Evolutionary conservation across 768 basidiomycete species (phyloP).

Genomic region (Hygrophoropsis aurantiaca): DNA sequence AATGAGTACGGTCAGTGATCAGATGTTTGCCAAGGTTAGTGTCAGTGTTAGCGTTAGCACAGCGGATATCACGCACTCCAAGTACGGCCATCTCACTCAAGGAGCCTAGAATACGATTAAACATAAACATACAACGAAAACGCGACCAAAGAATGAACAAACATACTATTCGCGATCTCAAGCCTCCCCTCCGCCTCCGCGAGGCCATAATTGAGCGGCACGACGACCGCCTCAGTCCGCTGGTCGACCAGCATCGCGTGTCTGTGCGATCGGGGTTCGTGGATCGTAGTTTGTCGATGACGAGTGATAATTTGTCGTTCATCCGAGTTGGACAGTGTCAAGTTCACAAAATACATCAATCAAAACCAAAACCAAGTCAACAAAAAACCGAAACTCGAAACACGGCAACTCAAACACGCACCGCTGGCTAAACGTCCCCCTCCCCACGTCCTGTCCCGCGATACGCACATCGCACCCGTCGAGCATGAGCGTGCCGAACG

Average conservation of each 20-base stretch:
- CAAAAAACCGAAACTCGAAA: too few relatives aligned
- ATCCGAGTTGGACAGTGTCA: too few relatives aligned
- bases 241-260: slow-evolving; percentile 95
- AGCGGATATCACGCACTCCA: slow-evolving; percentile 51
- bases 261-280: slow-evolving; percentile 23
- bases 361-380: too few relatives aligned
- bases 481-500: slow-evolving; percentile 82
- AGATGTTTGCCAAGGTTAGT: too few relatives aligned
- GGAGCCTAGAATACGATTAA: slow-evolving; percentile 52
- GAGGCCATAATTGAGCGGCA: slow-evolving; percentile 77
- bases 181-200: slow-evolving; percentile 57
- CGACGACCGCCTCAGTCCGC: slow-evolving; percentile 71
- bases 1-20: background rate
- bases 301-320: too few relatives aligned
- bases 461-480: slow-evolving; percentile 85
- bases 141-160: too few relatives aligned
- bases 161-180: slow-evolving; percentile 84
- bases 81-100: slow-evolving; percentile 89
- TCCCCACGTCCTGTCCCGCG: slow-evolving; percentile 90
- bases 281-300: too few relatives aligned
- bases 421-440: slow-evolving; percentile 88
- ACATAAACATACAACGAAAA: too few relatives aligned
- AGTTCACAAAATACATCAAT: too few relatives aligned
- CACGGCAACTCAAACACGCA: too few relatives aligned
- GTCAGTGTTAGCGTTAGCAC: too few relatives aligned